Evolutionary conservation across 345 rosid species (phyloP), one percentile per base, ranked within the genome.

Genomic region (Moringa oleifera): DNA sequence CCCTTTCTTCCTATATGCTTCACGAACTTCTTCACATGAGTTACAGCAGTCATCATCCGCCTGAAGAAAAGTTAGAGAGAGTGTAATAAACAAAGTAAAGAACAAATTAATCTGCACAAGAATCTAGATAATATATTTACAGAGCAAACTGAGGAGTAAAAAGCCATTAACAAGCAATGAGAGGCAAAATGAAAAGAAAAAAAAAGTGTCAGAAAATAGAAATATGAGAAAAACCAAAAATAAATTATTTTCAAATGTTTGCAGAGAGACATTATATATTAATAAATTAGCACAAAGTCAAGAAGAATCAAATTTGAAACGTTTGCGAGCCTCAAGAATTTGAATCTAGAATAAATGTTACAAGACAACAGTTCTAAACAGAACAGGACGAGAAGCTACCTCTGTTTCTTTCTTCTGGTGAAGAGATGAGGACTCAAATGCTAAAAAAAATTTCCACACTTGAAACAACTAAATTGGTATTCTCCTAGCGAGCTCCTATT

Each of bases 1-100:
- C 36, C 97, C 96, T 80, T 84, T 91, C 71, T 76, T 88, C 55
- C 88, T 71, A 69, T 91, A 91, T 64, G 97, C 97, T 67, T 86
- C 96, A 63, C 81, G 97, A 73, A 91, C 97, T 25, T 88, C 97
- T 69, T 88, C 97, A 58, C 97, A 91, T 56, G 84, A 61, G 75
- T 88, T 88, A 69, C 97, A 91, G 57, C 96, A 91, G 50, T 90
- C 69, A 60, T 84, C 97, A 74, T 86, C 91, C n/a, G 88, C 20
- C 97, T 91, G 76, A 58, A 71, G 47, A 41, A 41, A 5, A 11
- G 3, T 28, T 2, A 28, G 33, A 28, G 33, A 28, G 33, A 28
- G 33, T n/a, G n/a, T n/a, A n/a, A n/a, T n/a, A n/a, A n/a, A n/a
- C n/a, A 28, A 8, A 28, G 33, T 3, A 8, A 8, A 2, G 8